Percentiles rank a stretch among this genome's conserved stretches.
Evolutionary conservation across 73 alveolate species (phyloP).

Genomic region (Symbiodinium natans): DNA sequence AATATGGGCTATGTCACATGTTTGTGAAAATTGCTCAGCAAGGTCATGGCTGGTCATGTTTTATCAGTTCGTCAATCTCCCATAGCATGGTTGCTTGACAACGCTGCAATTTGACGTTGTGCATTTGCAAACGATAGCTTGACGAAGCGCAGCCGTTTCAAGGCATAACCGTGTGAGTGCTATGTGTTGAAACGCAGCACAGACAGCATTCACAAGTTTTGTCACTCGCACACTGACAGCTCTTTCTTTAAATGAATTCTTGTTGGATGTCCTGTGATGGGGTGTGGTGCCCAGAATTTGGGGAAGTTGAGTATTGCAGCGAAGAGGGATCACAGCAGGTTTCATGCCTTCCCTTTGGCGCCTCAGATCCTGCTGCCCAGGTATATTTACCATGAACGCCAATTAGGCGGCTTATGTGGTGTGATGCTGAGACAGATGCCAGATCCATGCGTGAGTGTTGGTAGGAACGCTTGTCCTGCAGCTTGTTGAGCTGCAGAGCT

Average conservation of each 20-base stretch:
- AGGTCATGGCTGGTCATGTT: too few relatives aligned
- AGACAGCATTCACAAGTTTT: too few relatives aligned
- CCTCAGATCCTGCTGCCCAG: background rate
- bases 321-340: background rate
- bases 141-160: too few relatives aligned
- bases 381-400: constrained; percentile 76
- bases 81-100: too few relatives aligned
- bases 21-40: too few relatives aligned
- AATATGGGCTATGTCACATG: too few relatives aligned
- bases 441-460: background rate
- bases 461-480: background rate
- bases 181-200: too few relatives aligned
- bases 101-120: too few relatives aligned
- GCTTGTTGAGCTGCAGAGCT: background rate
- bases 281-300: background rate
- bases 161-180: too few relatives aligned
- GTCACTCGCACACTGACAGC: too few relatives aligned
- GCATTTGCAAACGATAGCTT: too few relatives aligned
- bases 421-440: background rate
- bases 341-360: background rate
- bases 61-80: too few relatives aligned
- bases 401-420: constrained; percentile 73
- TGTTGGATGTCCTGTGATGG: background rate
- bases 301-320: background rate
- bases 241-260: background rate